Evolutionary conservation across 2,329 filamentous ascomycete species (phyloP), one percentile per base, ranked within the genome.

Genomic region (Cladophialophora yegresii): DNA sequence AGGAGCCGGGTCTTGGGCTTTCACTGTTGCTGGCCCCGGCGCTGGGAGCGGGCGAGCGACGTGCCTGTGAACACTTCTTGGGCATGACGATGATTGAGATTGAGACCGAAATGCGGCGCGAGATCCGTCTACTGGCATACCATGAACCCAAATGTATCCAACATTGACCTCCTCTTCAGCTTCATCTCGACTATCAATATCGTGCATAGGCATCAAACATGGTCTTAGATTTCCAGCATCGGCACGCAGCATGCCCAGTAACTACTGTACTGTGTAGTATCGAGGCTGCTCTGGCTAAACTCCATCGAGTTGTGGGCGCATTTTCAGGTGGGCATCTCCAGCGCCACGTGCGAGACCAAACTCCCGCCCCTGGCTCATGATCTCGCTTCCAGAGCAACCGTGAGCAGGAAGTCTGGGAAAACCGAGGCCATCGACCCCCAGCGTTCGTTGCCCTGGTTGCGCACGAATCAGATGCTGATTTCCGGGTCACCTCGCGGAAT

Each of bases 331-430:
- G 36, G 36, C 36, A 33, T 51, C 57, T 59, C n/a, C 43, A 54
- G 47, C 57, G 57, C 57, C 57, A 59, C 57, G 57, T 59, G 57
- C 47, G 47, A 59, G 28, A 50, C 32, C 20, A 26, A 59, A 43
- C n/a, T 45, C 36, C 20, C 10, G 6, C 16, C 57, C 57, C n/a
- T 40, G 43, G 33, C 33, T 28, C 36, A 62, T 61, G 20, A 54
- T 61, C 50, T 61, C 58, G 58, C 58, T 61, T 53, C 58, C 50
- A 30, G 36, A 53, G 50, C 13, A 61, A 61, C 49, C 45, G 51
- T 26, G 22, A 20, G 47, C 16, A 22, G 12, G 22, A 10, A 50
- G 23, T 50, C 22, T 20, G 22, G 20, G 47, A 23, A 20, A 16
- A 50, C 47, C 23, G 47, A 50, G 10, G 23, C 23, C 47, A 22